phyloP scores from a whole-genome alignment of 2,329 filamentous ascomycete genomes.

The Diplodia mutila region DNA sequence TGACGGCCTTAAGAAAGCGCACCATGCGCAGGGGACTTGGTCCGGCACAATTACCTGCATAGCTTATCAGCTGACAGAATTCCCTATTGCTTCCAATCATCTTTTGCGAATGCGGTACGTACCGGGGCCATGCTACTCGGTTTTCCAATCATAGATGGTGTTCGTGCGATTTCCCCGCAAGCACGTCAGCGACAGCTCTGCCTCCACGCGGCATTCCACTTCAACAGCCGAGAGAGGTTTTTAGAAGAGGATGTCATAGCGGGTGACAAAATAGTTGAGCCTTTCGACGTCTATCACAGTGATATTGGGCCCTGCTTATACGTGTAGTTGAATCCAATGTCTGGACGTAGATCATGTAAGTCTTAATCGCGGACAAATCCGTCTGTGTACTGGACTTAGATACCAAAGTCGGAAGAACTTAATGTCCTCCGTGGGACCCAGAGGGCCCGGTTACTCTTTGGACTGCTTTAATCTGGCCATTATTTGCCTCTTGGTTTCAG shows the following conservation, averaged over 20 bases:
- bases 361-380: too few species aligned
- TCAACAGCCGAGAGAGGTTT: neutral
- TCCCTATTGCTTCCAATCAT: neutral
- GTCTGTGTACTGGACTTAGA: too few species aligned
- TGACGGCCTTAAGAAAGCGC: neutral
- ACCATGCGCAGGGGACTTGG: neutral
- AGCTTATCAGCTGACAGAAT: neutral
- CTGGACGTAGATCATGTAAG: too few species aligned
- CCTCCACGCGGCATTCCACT: neutral
- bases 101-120: neutral
- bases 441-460: too few species aligned
- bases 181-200: constrained; percentile 16
- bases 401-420: too few species aligned
- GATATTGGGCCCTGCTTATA: too few species aligned
- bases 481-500: too few species aligned
- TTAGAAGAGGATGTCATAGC: neutral
- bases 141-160: neutral
- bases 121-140: neutral
- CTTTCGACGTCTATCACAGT: too few species aligned
- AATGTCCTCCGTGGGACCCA: too few species aligned
- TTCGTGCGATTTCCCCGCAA: constrained; percentile 23
- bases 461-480: too few species aligned
- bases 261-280: neutral
- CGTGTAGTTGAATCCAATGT: too few species aligned
- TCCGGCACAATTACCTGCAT: neutral